phyloP scores from a whole-genome alignment of 306 rosid genomes.

The Calophaca sinica region DNA sequence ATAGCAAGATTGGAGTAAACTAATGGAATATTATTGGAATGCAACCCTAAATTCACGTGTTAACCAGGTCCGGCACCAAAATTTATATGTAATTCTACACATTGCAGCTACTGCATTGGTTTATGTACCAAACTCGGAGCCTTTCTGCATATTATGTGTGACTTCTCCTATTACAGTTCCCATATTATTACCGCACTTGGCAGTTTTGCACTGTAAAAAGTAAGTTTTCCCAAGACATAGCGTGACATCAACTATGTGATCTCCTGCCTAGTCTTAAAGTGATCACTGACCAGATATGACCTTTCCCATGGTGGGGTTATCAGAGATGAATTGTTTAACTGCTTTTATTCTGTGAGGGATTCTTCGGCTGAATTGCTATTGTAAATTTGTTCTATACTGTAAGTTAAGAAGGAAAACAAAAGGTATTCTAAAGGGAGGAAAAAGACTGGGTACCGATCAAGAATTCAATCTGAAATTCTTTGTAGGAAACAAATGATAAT shows the following conservation, averaged over 20 bases:
- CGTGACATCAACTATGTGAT: not conserved
- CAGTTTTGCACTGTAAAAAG: conserved; percentile 10
- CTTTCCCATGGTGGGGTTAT: not conserved
- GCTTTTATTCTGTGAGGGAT: not conserved
- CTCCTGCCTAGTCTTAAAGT: not conserved
- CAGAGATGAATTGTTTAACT: not conserved
- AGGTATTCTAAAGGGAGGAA: not conserved
- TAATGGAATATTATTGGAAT: not conserved
- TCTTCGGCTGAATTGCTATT: not conserved
- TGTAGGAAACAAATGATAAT: not conserved
- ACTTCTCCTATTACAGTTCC: not conserved
- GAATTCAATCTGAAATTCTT: not conserved
- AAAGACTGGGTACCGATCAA: not conserved
- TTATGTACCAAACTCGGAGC: not conserved
- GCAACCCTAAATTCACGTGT: not conserved
- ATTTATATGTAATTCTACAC: conserved; percentile 1
- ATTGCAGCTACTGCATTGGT: not conserved
- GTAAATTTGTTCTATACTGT: not conserved
- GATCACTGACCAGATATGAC: conserved; percentile 10
- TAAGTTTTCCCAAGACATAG: not conserved
- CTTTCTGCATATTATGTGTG: not conserved
- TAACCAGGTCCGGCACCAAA: not conserved
- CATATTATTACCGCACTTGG: not conserved
- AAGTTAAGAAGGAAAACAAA: not conserved
- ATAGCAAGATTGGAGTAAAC: not conserved